Conservation (phyloP, 1,284 basidiomycete species). For the Leccinum idahoense region DNA sequence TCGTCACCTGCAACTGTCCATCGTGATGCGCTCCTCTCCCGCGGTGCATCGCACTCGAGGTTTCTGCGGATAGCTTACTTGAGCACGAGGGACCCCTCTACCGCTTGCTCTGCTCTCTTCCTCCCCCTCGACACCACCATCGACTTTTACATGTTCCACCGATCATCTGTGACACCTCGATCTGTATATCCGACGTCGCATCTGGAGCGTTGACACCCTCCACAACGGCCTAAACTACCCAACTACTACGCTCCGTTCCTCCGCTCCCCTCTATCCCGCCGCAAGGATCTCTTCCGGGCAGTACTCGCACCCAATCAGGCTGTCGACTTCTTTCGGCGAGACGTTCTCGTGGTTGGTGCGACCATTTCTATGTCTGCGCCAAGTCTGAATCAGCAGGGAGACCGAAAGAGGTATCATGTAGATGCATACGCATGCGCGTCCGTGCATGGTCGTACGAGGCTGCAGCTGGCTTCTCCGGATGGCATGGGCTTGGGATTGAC, state of each 20-base stretch:
- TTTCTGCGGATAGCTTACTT: slow-evolving; percentile 23
- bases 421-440: not conserved
- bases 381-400: not conserved
- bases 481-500: slow-evolving; percentile 22
- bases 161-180: slow-evolving; percentile 1
- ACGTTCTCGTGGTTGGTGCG: slow-evolving; percentile 8
- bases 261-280: slow-evolving; percentile 9
- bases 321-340: slow-evolving; percentile 26
- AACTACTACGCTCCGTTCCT: slow-evolving; percentile 14
- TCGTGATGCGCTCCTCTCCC: slow-evolving; percentile 20
- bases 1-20: not conserved
- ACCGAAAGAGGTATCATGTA: not conserved
- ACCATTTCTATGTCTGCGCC: slow-evolving; percentile 3
- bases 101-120: not conserved
- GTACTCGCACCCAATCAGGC: slow-evolving; percentile 18
- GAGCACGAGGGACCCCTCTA: slow-evolving; percentile 7
- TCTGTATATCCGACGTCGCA: slow-evolving; percentile 9
- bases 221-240: slow-evolving; percentile 28
- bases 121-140: not conserved
- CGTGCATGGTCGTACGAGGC: slow-evolving; percentile 21
- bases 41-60: slow-evolving; percentile 26
- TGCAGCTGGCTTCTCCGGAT: slow-evolving; percentile 27
- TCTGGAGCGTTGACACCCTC: slow-evolving; percentile 12
- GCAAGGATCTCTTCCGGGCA: slow-evolving; percentile 26
- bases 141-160: slow-evolving; percentile 2